Conservation (phyloP, 2,329 filamentous ascomycete genomes). For the Fusarium penzigii region DNA sequence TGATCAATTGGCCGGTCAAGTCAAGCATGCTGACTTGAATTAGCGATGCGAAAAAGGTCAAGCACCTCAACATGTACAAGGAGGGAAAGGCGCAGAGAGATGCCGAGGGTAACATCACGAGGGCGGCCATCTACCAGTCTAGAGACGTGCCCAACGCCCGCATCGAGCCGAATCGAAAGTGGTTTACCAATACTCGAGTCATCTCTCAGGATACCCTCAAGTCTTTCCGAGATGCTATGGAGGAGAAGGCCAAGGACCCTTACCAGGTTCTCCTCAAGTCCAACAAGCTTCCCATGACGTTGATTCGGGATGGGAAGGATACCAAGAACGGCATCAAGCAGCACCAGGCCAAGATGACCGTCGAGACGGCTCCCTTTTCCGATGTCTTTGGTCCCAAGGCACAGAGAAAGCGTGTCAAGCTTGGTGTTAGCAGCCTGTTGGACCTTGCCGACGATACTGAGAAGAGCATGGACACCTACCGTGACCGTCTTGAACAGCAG, state of each 20-base stretch:
- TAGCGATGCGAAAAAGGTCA: constrained; percentile 79
- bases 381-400: constrained; percentile 93
- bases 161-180: constrained; percentile 94
- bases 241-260: constrained; percentile 84
- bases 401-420: constrained; percentile 88
- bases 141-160: constrained; percentile 78
- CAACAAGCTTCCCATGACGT: constrained; percentile 94
- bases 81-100: constrained; percentile 83
- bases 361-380: constrained; percentile 82
- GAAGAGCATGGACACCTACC: constrained; percentile 78
- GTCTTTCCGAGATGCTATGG: constrained; percentile 88
- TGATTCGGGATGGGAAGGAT: constrained; percentile 77
- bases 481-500: constrained; percentile 77
- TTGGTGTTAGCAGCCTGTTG: constrained; percentile 77
- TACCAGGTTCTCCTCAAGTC: constrained; percentile 94
- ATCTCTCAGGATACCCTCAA: constrained; percentile 87
- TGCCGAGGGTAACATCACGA: constrained; percentile 77
- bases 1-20: background rate
- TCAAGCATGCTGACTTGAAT: constrained; percentile 9
- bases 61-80: constrained; percentile 86
- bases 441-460: constrained; percentile 80
- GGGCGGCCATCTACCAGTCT: constrained; percentile 82
- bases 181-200: constrained; percentile 91
- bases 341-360: constrained; percentile 90
- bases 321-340: constrained; percentile 81